Conservation (phyloP, 148 eudicot species). For the Pharnaceum exiguum region DNA sequence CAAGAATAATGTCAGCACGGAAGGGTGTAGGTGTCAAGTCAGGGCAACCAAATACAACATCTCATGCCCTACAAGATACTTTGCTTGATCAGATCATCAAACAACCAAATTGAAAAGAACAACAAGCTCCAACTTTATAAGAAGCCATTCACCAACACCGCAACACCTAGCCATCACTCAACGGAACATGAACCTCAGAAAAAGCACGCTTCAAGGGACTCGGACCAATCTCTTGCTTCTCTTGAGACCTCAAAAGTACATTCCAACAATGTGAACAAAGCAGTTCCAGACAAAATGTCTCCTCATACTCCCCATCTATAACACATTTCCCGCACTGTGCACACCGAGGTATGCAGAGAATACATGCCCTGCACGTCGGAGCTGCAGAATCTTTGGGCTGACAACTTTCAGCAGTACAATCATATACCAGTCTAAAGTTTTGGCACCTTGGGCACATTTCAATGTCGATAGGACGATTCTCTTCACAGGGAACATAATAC, state of each 20-base stretch:
- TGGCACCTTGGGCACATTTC: slow-evolving; percentile 78
- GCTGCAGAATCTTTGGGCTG: slow-evolving; percentile 32
- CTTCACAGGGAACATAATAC: slow-evolving; percentile 42
- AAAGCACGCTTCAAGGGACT: neutral
- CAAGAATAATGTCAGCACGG: too few relatives aligned
- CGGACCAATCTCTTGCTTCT: slow-evolving; percentile 23
- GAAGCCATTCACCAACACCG: neutral
- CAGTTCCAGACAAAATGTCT: slow-evolving; percentile 54
- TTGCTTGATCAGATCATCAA: neutral
- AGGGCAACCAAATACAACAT: too few relatives aligned
- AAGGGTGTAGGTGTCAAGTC: too few relatives aligned
- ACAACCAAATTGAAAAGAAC: neutral
- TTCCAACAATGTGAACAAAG: slow-evolving; percentile 53
- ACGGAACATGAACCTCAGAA: slow-evolving; percentile 6
- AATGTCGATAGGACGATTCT: slow-evolving; percentile 75
- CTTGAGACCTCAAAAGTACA: slow-evolving; percentile 18
- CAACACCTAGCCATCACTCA: slow-evolving; percentile 34
- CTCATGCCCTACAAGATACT: too few relatives aligned
- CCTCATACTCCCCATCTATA: slow-evolving; percentile 50
- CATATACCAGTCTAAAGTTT: slow-evolving; percentile 60
- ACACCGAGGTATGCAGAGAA: slow-evolving; percentile 68
- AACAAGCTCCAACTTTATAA: neutral
- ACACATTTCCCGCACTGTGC: slow-evolving; percentile 71
- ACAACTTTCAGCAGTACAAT: slow-evolving; percentile 69
- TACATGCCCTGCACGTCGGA: slow-evolving; percentile 65